Conservation (phyloP, 2,329 filamentous ascomycete genomes). For the Xylariaceae sp. region DNA sequence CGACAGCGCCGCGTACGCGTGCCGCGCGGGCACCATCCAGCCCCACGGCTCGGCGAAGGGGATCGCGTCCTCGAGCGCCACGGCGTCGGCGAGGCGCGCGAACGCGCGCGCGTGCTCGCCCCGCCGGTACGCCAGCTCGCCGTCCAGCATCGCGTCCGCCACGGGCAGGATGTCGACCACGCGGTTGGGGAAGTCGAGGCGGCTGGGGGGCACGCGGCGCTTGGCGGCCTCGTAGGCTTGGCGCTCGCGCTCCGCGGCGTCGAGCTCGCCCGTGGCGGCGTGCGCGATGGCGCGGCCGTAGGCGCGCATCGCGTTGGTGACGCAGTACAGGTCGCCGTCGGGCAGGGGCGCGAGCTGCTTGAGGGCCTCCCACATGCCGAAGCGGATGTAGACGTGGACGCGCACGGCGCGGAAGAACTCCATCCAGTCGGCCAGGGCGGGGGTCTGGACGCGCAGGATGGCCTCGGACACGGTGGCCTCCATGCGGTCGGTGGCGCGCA, state of each 20-base stretch:
- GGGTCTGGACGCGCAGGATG: slow-evolving; percentile 39
- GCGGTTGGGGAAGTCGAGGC: slow-evolving; percentile 13
- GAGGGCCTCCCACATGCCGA: slow-evolving; percentile 49
- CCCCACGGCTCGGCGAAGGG: slow-evolving; percentile 52
- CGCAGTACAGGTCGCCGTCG: slow-evolving; percentile 41
- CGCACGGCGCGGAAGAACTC: slow-evolving; percentile 45
- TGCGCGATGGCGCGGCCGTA: slow-evolving; percentile 48
- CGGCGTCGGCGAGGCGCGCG: slow-evolving; percentile 36
- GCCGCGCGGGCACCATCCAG: slow-evolving; percentile 52
- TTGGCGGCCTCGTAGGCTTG: slow-evolving; percentile 31
- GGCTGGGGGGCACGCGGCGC: slow-evolving; percentile 27
- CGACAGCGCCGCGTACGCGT: slow-evolving; percentile 48
- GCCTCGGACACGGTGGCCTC: slow-evolving; percentile 41
- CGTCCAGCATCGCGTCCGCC: slow-evolving; percentile 46
- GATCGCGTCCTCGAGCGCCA: slow-evolving; percentile 42
- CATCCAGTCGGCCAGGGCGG: slow-evolving; percentile 49
- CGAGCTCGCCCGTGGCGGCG: slow-evolving; percentile 37
- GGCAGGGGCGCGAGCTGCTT: slow-evolving; percentile 34
- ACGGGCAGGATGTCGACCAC: slow-evolving; percentile 13
- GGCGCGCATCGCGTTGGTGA: slow-evolving; percentile 45
- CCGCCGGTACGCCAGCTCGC: slow-evolving; percentile 52
- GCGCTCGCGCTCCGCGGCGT: slow-evolving; percentile 32
- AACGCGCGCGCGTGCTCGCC: slow-evolving; percentile 43
- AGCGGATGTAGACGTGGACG: slow-evolving; percentile 47
- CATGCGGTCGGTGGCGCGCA: slow-evolving; percentile 39